These are phyloP conservation scores for Fraxinus ornus DNA, from an alignment of 305 asterid genomes.

Conservation along the genomic window DNA sequence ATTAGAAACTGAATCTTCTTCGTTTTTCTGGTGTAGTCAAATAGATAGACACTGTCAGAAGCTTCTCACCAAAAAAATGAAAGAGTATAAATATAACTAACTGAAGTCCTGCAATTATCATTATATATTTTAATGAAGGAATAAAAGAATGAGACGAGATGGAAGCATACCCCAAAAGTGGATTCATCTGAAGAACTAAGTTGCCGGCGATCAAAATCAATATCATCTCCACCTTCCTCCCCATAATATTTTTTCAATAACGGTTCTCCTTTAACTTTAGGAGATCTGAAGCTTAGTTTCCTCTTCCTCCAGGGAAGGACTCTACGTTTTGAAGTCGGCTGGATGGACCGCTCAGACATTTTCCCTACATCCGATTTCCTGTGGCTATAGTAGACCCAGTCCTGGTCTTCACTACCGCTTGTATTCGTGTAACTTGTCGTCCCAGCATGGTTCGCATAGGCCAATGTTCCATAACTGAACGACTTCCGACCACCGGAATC, in stretches of 20 bases:
- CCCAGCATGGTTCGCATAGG: slow-evolving; percentile 63
- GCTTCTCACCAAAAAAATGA: not conserved
- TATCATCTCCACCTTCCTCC: slow-evolving; percentile 91
- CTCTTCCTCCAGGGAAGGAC: slow-evolving; percentile 76
- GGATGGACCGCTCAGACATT: slow-evolving; percentile 26
- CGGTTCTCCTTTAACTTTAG: slow-evolving; percentile 74
- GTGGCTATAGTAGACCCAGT: slow-evolving; percentile 52
- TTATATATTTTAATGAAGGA: not conserved
- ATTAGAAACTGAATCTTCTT: slow-evolving; percentile 29
- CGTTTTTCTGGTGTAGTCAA: slow-evolving; percentile 32
- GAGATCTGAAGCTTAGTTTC: slow-evolving; percentile 64
- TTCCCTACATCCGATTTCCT: slow-evolving; percentile 27
- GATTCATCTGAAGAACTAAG: slow-evolving; percentile 71
- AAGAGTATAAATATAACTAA: no score
- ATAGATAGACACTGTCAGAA: slow-evolving; percentile 6
- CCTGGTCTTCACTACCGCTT: slow-evolving; percentile 64
- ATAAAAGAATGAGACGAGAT: not conserved
- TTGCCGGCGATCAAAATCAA: slow-evolving; percentile 81
- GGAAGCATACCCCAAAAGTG: slow-evolving; percentile 37
- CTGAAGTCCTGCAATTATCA: not conserved
- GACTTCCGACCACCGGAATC: slow-evolving; percentile 39
- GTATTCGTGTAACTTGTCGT: slow-evolving; percentile 34
- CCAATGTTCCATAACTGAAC: slow-evolving; percentile 59
- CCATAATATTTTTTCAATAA: slow-evolving; percentile 58
- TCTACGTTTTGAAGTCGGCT: slow-evolving; percentile 42